Evolutionary conservation across 768 basidiomycete species (phyloP), one percentile per base, ranked within the genome.

Genomic region (Boletus pseudopeckii): DNA sequence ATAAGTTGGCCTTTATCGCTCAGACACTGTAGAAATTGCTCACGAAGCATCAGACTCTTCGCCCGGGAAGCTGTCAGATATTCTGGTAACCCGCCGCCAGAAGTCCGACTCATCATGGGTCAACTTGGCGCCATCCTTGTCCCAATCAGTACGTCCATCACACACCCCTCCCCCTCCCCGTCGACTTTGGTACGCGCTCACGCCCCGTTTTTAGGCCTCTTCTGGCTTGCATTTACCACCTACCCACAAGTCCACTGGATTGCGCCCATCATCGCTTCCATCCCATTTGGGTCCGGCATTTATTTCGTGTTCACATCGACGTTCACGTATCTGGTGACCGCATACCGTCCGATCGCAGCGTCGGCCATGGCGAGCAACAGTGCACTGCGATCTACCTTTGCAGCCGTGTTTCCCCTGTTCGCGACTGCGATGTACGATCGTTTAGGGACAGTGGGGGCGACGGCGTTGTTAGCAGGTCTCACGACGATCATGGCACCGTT

Each of bases 311-410:
- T 86, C 71, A 83, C 84, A 1, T 80, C 80, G 8, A 82, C 81
- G 4, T 88, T 88, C 70, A 85, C 77, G 65, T 82, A 77, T 62
- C 72, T 81, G 45, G 80, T 81, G 18, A 73, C 75, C 18, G 75
- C 78, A 11, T 80, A 79, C 59, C 74, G 78, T 13, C 77, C 78
- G 2, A 71, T 78, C 36, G 78, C 81, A 0, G 78, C 81, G 2
- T 83, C 81, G 40, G 86, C 88, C 0, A 77, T 86, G 63, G 81
- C 88, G 0, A 79, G 84, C 70, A 93, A 93, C 64, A 69, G 71
- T 2, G 80, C 80, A 44, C 54, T 80, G 54, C 67, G 83, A 1
- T 74, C 69, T 11, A 60, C 69, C 0, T 80, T 83, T 54, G 80
- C 80, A 0, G 75, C 74, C 2, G 75, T 69, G 2, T 83, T 82